A percentile compares a stretch with the other conserved stretches of the same genome.
Conservation (phyloP, 148 eudicot species). For the Cornus suecica region DNA sequence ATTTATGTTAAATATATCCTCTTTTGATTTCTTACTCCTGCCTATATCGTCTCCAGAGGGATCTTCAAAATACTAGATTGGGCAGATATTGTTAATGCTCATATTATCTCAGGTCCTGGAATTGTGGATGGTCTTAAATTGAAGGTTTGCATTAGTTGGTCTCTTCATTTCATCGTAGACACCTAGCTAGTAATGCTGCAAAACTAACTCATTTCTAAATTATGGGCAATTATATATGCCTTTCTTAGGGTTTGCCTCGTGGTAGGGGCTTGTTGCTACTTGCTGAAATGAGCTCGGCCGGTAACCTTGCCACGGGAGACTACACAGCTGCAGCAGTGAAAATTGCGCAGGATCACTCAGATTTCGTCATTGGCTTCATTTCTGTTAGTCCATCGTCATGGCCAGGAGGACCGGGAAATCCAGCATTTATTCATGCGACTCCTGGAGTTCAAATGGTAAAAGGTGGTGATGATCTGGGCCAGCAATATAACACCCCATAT, state of each 20-base stretch:
- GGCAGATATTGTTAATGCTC: slow-evolving; percentile 97
- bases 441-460: slow-evolving; percentile 97
- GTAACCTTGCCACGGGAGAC: slow-evolving; percentile 93
- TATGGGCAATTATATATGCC: slow-evolving; percentile 3
- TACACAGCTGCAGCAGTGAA: slow-evolving; percentile 93
- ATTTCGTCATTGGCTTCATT: slow-evolving; percentile 95
- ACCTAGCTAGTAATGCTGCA: neutral
- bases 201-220: neutral
- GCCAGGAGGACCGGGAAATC: slow-evolving; percentile 71
- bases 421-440: slow-evolving; percentile 83
- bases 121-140: slow-evolving; percentile 91
- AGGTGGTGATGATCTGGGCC: slow-evolving; percentile 94
- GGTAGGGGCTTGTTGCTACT: slow-evolving; percentile 87
- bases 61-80: slow-evolving; percentile 85
- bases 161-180: neutral
- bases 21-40: neutral
- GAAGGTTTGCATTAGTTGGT: slow-evolving; percentile 44
- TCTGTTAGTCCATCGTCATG: slow-evolving; percentile 98
- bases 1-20: neutral
- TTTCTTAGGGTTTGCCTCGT: slow-evolving; percentile 68
- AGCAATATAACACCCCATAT: slow-evolving; percentile 87
- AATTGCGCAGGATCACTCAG: slow-evolving; percentile 86
- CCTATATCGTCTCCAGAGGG: slow-evolving; percentile 53
- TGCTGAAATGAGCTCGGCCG: slow-evolving; percentile 98
- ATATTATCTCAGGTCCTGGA: slow-evolving; percentile 95